phyloP scores from a whole-genome alignment of 495 filamentous ascomycete genomes.

The Neurospora discreta region DNA sequence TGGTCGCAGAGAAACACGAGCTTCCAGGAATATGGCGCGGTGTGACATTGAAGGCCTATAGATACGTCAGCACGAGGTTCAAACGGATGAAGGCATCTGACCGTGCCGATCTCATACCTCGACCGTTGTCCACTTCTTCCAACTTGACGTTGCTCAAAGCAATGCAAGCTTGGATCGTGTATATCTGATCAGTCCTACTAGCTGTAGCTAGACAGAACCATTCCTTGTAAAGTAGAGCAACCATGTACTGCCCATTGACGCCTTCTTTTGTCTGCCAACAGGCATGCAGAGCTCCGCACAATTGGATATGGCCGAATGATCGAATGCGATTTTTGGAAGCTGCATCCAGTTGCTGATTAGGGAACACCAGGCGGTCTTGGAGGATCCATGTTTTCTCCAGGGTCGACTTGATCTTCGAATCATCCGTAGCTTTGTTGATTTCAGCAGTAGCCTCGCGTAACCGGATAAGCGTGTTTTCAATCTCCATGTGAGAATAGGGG shows the following conservation, averaged over 20 bases:
- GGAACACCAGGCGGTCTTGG: conserved; percentile 65
- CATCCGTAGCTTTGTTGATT: conserved; percentile 69
- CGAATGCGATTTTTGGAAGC: conserved; percentile 48
- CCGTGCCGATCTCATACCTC: conserved; percentile 44
- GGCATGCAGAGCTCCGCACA: conserved; percentile 82
- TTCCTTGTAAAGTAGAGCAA: conserved; percentile 73
- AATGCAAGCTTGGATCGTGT: conserved; percentile 67
- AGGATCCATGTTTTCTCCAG: conserved; percentile 67
- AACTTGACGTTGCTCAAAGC: conserved; percentile 57
- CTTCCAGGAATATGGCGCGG: conserved; percentile 85
- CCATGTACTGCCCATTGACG: conserved; percentile 69
- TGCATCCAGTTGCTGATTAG: conserved; percentile 44
- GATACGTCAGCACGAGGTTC: conserved; percentile 3
- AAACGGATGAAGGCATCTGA: neutral
- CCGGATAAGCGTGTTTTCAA: conserved; percentile 60
- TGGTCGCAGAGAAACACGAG: conserved; percentile 71
- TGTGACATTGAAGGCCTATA: conserved; percentile 74
- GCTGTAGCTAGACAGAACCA: conserved; percentile 69
- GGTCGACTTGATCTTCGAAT: conserved; percentile 42
- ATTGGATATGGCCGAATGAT: conserved; percentile 65
- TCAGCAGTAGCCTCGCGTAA: conserved; percentile 59
- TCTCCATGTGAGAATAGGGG: conserved; percentile 64
- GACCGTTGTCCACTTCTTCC: conserved; percentile 69
- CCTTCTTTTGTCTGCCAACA: conserved; percentile 62
- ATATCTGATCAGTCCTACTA: conserved; percentile 45